A percentile compares a stretch with the other conserved stretches of the same genome.
Conservation (phyloP, 2,329 filamentous ascomycete species). For the Myotisia sp. region DNA sequence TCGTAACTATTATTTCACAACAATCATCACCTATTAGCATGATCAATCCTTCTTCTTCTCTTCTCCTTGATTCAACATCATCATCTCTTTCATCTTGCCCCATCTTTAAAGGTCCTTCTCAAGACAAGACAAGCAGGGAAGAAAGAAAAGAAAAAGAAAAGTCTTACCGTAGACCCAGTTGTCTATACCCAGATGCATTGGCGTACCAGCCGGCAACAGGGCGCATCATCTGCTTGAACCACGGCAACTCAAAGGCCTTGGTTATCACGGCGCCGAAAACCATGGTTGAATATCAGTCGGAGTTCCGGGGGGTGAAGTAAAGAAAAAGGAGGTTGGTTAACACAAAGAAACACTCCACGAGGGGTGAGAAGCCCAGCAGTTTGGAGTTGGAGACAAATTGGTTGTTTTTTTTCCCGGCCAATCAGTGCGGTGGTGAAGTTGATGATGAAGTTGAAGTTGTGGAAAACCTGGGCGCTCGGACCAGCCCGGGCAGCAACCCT, state of each 20-base stretch:
- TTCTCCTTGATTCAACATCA: background rate
- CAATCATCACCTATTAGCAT: background rate
- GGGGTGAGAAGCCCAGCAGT: background rate
- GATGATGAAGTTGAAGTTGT: slow-evolving; percentile 8
- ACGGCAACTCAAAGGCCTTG: slow-evolving; percentile 69
- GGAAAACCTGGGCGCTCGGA: slow-evolving; percentile 12
- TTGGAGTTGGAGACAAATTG: background rate
- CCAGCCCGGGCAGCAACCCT: slow-evolving; percentile 10
- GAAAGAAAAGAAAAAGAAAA: no score
- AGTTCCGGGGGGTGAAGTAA: no score
- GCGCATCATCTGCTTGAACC: slow-evolving; percentile 63
- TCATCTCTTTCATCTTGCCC: background rate
- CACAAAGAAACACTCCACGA: no score
- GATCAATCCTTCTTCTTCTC: background rate
- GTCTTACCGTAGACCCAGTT: slow-evolving; percentile 81
- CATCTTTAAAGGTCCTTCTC: no score
- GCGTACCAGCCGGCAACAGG: slow-evolving; percentile 80
- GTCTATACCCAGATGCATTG: slow-evolving; percentile 80
- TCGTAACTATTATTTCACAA: slow-evolving; percentile 52
- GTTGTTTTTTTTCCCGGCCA: slow-evolving; percentile 4
- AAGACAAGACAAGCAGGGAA: no score
- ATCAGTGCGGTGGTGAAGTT: slow-evolving; percentile 7
- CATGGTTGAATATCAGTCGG: no score
- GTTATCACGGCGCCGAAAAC: slow-evolving; percentile 41
- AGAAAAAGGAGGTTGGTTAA: no score